These are phyloP conservation scores for Camellia sinensis DNA, from an alignment of 148 eudicot genomes.

Conservation along the genomic window DNA sequence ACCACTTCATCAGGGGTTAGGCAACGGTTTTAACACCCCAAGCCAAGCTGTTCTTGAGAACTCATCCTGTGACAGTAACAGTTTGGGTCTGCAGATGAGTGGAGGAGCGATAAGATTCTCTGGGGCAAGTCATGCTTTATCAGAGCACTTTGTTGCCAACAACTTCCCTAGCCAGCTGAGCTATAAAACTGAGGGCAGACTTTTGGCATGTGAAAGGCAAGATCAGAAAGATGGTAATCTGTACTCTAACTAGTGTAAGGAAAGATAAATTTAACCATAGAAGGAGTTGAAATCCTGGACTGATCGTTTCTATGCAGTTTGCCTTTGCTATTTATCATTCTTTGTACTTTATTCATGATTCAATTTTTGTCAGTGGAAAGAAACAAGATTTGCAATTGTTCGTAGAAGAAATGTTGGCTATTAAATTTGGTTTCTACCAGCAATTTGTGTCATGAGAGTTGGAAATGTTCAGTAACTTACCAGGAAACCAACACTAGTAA, in stretches of 20 bases:
- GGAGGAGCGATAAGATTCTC: constrained; percentile 27
- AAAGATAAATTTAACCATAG: not conserved
- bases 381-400: not conserved
- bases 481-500: not conserved
- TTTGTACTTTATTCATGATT: not conserved
- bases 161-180: constrained; percentile 15
- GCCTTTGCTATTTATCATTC: constrained; percentile 3
- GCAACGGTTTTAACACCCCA: constrained; percentile 29
- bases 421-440: not conserved
- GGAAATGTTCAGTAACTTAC: not conserved
- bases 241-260: not conserved
- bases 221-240: constrained; percentile 18
- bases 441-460: not conserved
- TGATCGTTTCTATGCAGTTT: not conserved
- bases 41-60: constrained; percentile 31
- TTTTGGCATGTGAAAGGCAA: constrained; percentile 21
- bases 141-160: constrained; percentile 23
- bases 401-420: not conserved
- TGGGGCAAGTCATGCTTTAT: constrained; percentile 26
- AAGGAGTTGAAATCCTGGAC: not conserved
- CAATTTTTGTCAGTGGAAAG: not conserved
- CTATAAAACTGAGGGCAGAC: constrained; percentile 28
- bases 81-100: constrained; percentile 30
- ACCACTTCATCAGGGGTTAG: constrained; percentile 32
- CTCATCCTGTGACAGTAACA: constrained; percentile 24